Conservation (phyloP, 768 basidiomycete genomes). For the Floccularia luteovirens region DNA sequence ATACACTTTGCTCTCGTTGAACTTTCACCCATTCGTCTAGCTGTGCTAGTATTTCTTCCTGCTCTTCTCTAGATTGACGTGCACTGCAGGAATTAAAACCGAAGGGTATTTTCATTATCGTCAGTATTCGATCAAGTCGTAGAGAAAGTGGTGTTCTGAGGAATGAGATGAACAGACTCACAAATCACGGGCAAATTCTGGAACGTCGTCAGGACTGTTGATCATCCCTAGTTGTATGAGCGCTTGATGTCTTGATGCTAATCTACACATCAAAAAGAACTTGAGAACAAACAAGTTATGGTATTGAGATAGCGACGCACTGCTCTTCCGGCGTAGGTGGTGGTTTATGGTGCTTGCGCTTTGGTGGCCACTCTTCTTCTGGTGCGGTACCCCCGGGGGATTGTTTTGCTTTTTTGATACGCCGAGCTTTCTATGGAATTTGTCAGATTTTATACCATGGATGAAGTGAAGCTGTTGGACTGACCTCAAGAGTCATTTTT, state of each 20-base stretch:
- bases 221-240: slow-evolving; percentile 59
- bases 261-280: slow-evolving; percentile 24
- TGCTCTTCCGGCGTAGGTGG: slow-evolving; percentile 40
- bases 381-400: slow-evolving; percentile 17
- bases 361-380: slow-evolving; percentile 57
- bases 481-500: slow-evolving; percentile 31
- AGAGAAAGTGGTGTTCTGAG: background rate
- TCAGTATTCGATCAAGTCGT: background rate
- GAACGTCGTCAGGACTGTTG: slow-evolving; percentile 38
- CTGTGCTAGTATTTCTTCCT: background rate
- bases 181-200: slow-evolving; percentile 60
- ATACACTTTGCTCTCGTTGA: too few species aligned
- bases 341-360: slow-evolving; percentile 46
- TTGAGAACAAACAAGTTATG: background rate
- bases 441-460: slow-evolving; percentile 1
- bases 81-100: background rate
- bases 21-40: background rate
- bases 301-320: slow-evolving; percentile 24
- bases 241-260: slow-evolving; percentile 47
- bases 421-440: slow-evolving; percentile 21
- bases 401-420: slow-evolving; percentile 14
- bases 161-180: slow-evolving; percentile 13
- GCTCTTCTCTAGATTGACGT: background rate
- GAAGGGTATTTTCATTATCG: too few species aligned
- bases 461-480: background rate